Conservation (phyloP, 75 land plant species). For the Sequoia sempervirens region DNA sequence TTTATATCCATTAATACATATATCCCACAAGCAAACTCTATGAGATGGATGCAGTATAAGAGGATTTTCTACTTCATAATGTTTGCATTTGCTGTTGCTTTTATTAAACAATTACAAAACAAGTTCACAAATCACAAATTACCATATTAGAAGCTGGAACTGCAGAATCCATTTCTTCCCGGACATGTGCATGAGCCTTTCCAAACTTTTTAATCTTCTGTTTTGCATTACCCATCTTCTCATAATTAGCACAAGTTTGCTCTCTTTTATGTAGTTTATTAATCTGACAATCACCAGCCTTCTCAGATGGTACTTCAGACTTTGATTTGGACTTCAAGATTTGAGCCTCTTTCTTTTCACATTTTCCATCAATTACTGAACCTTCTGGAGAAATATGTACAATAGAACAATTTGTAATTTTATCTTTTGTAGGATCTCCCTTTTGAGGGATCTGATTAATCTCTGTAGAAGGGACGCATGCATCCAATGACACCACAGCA, state of each 20-base stretch:
- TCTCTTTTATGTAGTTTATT: neutral
- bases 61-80: neutral
- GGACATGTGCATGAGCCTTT: neutral
- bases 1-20: neutral
- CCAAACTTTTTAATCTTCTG: neutral
- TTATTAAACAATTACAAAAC: neutral
- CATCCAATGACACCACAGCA: neutral
- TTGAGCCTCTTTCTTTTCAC: conserved; percentile 1
- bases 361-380: conserved; percentile 2
- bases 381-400: neutral
- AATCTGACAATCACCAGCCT: neutral
- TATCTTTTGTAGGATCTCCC: neutral
- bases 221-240: conserved; percentile 2
- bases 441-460: neutral
- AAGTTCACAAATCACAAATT: conserved; percentile 1
- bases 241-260: conserved; percentile 7
- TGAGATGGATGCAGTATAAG: neutral
- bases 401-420: neutral
- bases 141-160: conserved; percentile 3
- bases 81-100: neutral
- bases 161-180: conserved; percentile 5
- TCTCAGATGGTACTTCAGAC: neutral
- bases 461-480: neutral
- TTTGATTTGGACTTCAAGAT: neutral
- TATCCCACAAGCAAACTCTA: neutral